phyloP scores from a whole-genome alignment of 305 asterid species.

The Ilex paraguariensis region DNA sequence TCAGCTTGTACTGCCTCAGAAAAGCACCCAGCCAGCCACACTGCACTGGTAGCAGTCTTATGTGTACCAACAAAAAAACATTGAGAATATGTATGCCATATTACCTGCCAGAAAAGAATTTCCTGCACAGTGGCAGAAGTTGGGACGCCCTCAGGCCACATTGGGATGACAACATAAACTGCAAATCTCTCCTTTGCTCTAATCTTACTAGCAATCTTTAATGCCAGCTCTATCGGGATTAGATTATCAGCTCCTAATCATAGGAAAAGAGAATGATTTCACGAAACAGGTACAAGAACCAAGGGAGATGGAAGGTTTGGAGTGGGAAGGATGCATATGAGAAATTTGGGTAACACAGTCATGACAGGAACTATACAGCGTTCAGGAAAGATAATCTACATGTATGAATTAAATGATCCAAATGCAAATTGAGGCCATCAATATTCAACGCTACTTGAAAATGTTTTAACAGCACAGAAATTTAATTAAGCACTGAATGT shows the following conservation, averaged over 20 bases:
- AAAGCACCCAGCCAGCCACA: no score
- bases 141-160: conserved; percentile 99
- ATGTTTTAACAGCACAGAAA: background rate
- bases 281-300: background rate
- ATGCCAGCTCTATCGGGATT: conserved; percentile 92
- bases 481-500: background rate
- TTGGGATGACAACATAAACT: conserved; percentile 80
- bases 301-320: background rate
- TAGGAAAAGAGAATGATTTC: conserved; percentile 9
- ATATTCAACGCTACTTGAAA: background rate
- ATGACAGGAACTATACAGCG: no score
- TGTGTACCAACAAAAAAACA: no score
- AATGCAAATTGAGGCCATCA: background rate
- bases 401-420: no score
- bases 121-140: conserved; percentile 82
- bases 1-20: no score
- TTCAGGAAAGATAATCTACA: background rate
- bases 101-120: conserved; percentile 96
- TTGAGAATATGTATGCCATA: background rate
- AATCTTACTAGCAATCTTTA: conserved; percentile 79
- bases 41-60: no score
- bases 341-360: background rate
- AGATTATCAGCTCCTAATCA: conserved; percentile 82
- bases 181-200: conserved; percentile 71
- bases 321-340: background rate